These are phyloP conservation scores for Corylus heterophylla DNA, from an alignment of 306 rosid species.

Conservation along the genomic window DNA sequence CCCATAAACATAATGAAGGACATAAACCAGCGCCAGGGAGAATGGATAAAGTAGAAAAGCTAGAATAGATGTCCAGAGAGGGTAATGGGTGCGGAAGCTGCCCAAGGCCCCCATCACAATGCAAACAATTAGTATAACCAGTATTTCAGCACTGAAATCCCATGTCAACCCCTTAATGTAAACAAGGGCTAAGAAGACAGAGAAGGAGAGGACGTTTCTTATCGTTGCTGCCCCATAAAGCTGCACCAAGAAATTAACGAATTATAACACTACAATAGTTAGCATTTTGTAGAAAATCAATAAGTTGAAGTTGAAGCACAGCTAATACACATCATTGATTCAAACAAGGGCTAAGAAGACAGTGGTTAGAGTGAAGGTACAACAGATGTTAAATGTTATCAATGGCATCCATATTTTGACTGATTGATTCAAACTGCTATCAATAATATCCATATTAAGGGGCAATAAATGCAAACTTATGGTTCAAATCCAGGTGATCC, in stretches of 20 bases:
- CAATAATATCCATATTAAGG: too few species aligned
- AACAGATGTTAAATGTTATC: background rate
- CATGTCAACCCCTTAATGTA: constrained; percentile 76
- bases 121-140: constrained; percentile 79
- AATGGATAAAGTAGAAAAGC: constrained; percentile 89
- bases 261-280: background rate
- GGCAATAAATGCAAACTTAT: background rate
- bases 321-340: background rate
- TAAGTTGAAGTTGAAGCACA: background rate
- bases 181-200: constrained; percentile 88
- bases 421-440: background rate
- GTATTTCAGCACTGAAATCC: constrained; percentile 89
- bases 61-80: constrained; percentile 78
- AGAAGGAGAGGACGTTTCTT: constrained; percentile 90
- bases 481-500: background rate
- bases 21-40: constrained; percentile 77
- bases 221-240: constrained; percentile 87
- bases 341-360: too few species aligned
- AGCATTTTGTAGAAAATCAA: background rate
- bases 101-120: constrained; percentile 67
- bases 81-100: constrained; percentile 83
- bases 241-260: constrained; percentile 45
- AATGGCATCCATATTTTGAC: background rate
- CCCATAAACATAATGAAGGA: constrained; percentile 82
- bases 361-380: background rate